Evolutionary conservation across 768 basidiomycete genomes (phyloP).

Genomic region (Peribolospora baueri): DNA sequence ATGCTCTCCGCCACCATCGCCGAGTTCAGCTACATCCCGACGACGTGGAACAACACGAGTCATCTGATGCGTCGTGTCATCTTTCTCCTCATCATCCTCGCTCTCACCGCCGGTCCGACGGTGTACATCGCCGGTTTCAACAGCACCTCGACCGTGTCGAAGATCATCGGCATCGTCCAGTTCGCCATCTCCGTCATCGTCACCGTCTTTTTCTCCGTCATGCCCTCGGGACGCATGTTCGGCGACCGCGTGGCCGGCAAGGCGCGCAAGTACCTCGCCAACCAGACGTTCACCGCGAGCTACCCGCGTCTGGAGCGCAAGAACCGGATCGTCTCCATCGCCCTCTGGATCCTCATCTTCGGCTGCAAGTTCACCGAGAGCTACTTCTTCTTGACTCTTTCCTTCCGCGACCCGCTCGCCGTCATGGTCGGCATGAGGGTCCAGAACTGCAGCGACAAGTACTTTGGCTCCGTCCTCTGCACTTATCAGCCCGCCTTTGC

Average conservation of each 20-base stretch:
- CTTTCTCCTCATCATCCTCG: slow-evolving; percentile 75
- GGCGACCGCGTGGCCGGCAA: slow-evolving; percentile 92
- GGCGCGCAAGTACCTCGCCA: slow-evolving; percentile 86
- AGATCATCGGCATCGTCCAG: slow-evolving; percentile 87
- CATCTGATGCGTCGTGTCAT: slow-evolving; percentile 76
- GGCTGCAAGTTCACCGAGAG: slow-evolving; percentile 91
- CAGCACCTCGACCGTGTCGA: slow-evolving; percentile 32
- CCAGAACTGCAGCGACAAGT: slow-evolving; percentile 65
- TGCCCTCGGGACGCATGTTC: slow-evolving; percentile 96
- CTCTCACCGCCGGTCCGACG: slow-evolving; percentile 71
- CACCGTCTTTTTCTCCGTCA: slow-evolving; percentile 61
- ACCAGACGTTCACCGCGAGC: slow-evolving; percentile 91
- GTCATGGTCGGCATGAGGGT: slow-evolving; percentile 96
- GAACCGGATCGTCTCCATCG: slow-evolving; percentile 51
- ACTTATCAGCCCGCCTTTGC: slow-evolving; percentile 84
- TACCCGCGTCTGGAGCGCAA: slow-evolving; percentile 45
- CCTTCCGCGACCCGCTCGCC: slow-evolving; percentile 73
- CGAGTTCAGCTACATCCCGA: slow-evolving; percentile 93
- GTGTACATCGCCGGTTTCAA: slow-evolving; percentile 81
- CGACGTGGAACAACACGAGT: slow-evolving; percentile 95
- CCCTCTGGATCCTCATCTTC: slow-evolving; percentile 79
- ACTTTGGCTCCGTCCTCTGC: slow-evolving; percentile 63
- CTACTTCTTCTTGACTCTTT: slow-evolving; percentile 90
- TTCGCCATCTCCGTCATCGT: slow-evolving; percentile 78
- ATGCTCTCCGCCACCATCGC: slow-evolving; percentile 84